Percentiles rank a stretch among this genome's conserved stretches.
Conservation (phyloP, 208 protist genomes). For the Porcisia deanei region DNA sequence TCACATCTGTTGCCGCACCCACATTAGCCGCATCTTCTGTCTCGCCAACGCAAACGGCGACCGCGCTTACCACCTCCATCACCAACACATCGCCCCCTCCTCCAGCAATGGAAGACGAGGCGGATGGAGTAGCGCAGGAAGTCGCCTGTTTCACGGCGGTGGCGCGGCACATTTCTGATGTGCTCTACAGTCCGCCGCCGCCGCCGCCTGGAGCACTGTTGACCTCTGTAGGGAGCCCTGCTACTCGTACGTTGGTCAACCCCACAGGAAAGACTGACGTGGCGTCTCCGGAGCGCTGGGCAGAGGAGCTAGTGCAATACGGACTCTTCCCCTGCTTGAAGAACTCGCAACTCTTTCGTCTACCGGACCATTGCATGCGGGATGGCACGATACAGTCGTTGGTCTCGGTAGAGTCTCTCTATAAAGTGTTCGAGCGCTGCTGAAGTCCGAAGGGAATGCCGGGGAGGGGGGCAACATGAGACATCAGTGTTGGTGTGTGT, state of each 20-base stretch:
- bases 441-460: slow-evolving; percentile 15
- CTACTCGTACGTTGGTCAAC: background rate
- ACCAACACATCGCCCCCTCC: background rate
- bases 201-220: background rate
- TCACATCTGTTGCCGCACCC: background rate
- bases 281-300: slow-evolving; percentile 1
- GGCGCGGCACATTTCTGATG: slow-evolving; percentile 66
- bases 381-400: slow-evolving; percentile 71
- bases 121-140: slow-evolving; percentile 52
- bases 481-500: background rate
- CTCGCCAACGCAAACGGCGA: slow-evolving; percentile 6
- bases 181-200: slow-evolving; percentile 57
- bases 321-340: slow-evolving; percentile 73
- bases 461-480: background rate
- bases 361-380: slow-evolving; percentile 50
- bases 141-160: slow-evolving; percentile 68
- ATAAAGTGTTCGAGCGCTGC: slow-evolving; percentile 92
- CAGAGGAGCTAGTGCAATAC: slow-evolving; percentile 23
- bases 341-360: slow-evolving; percentile 57
- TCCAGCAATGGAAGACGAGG: slow-evolving; percentile 25
- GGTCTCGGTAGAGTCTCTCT: slow-evolving; percentile 84
- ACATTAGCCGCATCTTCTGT: background rate
- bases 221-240: background rate
- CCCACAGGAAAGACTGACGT: background rate
- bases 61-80: background rate